Conservation (phyloP, 805 yeast genomes). For the Priceomyces fermenticarens region DNA sequence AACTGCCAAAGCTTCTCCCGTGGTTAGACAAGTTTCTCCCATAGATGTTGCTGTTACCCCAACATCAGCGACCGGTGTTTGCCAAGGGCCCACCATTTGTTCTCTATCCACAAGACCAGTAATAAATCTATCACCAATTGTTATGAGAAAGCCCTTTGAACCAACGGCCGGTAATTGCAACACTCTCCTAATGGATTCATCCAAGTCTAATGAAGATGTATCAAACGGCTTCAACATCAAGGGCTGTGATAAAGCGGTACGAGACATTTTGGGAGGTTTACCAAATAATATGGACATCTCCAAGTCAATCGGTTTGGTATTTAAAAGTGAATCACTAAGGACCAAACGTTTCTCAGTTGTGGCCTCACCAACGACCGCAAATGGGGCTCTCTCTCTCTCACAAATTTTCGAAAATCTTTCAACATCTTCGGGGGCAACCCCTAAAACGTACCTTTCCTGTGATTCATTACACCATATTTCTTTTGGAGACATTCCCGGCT, state of each 20-base stretch:
- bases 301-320: constrained; percentile 87
- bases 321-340: constrained; percentile 73
- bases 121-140: constrained; percentile 98
- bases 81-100: constrained; percentile 99
- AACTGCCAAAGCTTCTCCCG: constrained; percentile 98
- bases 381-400: constrained; percentile 93
- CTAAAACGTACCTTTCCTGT: constrained; percentile 95
- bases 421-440: constrained; percentile 78
- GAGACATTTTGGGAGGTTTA: constrained; percentile 93
- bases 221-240: constrained; percentile 44
- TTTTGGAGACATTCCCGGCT: constrained; percentile 99
- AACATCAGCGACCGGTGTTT: constrained; percentile 97
- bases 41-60: constrained; percentile 92
- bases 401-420: constrained; percentile 73
- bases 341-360: constrained; percentile 81
- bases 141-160: constrained; percentile 88
- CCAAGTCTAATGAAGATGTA: constrained; percentile 35
- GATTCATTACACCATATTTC: constrained; percentile 99
- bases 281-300: constrained; percentile 95
- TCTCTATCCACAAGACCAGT: constrained; percentile 97
- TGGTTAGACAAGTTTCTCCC: constrained; percentile 62
- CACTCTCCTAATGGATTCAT: constrained; percentile 77
- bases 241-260: constrained; percentile 63
- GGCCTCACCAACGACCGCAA: constrained; percentile 93
- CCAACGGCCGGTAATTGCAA: constrained; percentile 91